A percentile compares a stretch with the other conserved stretches of the same genome.
Conservation (phyloP, 2,329 filamentous ascomycete species). For the Westerdykella aurantiaca region DNA sequence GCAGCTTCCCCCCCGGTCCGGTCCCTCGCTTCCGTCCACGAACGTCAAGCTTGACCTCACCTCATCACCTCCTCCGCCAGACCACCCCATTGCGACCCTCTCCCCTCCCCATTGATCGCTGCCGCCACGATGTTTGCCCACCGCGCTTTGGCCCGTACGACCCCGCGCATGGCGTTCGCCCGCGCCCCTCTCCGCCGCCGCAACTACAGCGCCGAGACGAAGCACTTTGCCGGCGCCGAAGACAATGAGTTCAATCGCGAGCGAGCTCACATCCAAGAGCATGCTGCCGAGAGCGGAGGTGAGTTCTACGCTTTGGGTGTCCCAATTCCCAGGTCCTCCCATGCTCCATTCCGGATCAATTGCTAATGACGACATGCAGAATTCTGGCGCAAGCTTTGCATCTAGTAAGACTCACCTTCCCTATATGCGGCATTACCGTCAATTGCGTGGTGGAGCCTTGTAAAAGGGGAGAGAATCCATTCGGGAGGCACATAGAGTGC, state of each 20-base stretch:
- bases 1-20: conserved; percentile 7
- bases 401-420: conserved; percentile 66
- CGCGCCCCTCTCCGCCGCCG: conserved; percentile 57
- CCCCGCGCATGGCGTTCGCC: conserved; percentile 54
- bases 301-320: conserved; percentile 32
- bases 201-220: conserved; percentile 61
- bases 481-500: no score
- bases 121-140: conserved; percentile 31
- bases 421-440: no score
- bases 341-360: neutral
- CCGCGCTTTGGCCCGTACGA: conserved; percentile 31
- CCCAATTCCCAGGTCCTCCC: neutral
- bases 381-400: conserved; percentile 90
- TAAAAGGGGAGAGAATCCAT: neutral
- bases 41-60: conserved; percentile 16
- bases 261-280: conserved; percentile 82
- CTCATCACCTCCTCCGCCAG: conserved; percentile 13
- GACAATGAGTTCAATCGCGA: conserved; percentile 95
- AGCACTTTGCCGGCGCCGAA: conserved; percentile 54
- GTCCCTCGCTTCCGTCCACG: conserved; percentile 13
- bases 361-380: conserved; percentile 48
- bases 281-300: conserved; percentile 82
- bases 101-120: conserved; percentile 11
- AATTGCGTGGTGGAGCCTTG: no score
- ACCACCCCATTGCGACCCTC: conserved; percentile 21